Evolutionary conservation across 331 rosid species (phyloP), one percentile per base, ranked within the genome.

Genomic region (Acacia concinna): DNA sequence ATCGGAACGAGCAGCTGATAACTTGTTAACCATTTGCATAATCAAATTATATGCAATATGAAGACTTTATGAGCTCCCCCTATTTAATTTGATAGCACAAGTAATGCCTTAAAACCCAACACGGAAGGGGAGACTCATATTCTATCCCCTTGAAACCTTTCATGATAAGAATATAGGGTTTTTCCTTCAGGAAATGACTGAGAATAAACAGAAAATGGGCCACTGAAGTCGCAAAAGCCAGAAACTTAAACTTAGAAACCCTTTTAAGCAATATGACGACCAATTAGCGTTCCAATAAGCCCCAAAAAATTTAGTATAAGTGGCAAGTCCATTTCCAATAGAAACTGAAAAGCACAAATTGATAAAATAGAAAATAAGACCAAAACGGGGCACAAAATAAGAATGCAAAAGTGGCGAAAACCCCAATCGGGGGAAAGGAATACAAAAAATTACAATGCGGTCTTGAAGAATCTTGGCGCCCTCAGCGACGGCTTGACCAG

Each of bases 401-500:
- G 51, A 6, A 38, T 35, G 35, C 4, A 57, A 67, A 15, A 31
- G 41, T 20, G 15, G 37, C 12, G 12, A 14, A 34, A 17, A 31
- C 41, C 47, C 8, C 10, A 25, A 40, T 69, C 13, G 21, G 56
- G 2, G 56, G 7, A 20, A 21, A 51, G 27, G 31, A 35, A 15
- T 1, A 41, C 21, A 56, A 34, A 28, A 27, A 46, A 21, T 73
- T 91, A 96, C 99, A 83, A 96, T 91, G 74, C 99, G 99, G 83
- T 96, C 97, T 28, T 95, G 99, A 18, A 93, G 87, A 76, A 92
- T 87, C 82, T 96, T 96, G 78, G 99, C 97, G 66, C 99, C 98
- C 78, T 89, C 99, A 0, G 97, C 90, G 1, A 93, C 98, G 66
- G 98, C 99, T 56, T 96, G 99, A 13, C 99, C 98, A 71, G 99